Base-by-base conservation (phyloP, 257 asterid genomes). In the Solanum raphanifolium region DNA sequence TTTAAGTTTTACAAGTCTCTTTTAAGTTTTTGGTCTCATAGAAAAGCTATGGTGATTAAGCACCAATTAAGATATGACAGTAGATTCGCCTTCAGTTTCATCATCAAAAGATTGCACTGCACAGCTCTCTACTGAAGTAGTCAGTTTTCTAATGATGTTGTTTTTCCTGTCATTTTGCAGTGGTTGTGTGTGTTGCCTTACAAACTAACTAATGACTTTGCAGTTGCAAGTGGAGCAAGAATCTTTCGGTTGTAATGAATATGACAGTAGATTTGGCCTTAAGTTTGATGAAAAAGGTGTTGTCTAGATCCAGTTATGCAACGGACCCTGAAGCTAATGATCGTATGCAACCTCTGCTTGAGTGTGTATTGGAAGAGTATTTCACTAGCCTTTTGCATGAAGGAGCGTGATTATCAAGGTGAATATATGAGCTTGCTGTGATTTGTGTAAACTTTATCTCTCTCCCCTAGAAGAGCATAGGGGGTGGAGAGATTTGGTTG, bases 401-500 rank as follows among this genome's bases (percentile, higher is more conserved):
- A 85, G 95, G 93, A 91, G 98, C 84, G 52, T 87, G 71, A 48
- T 60, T 36, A 87, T 89, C 46, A 94, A 94, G 97, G 99, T 94
- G 35, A 86, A 86, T 29, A 81, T 46, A 13, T 43, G 65, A 41
- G 9, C 62, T 39, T 86, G 86, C 62, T 87, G 32, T 84, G 38
- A 84, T 85, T 35, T 62, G 43, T 36, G 52, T 31, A 66, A 84
- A 52, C 71, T 62, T 34, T 55, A 46, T 73, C 72, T 34, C 86
- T 25, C 76, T 68, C 11, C 65, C 83, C 46, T 41, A 78, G 84
- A 39, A 2, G 43, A 9, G 43, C 43, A 39, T 9, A 41, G 5
- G n/a, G 5, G 62, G n/a, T 78, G 65, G 84, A 78, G 84, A 41
- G n/a, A 25, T 78, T 78, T 25, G 41, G 35, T 76, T 76, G 62